Conservation (phyloP, 108 stramenopile genomes). For the Heterococcus sp. region DNA sequence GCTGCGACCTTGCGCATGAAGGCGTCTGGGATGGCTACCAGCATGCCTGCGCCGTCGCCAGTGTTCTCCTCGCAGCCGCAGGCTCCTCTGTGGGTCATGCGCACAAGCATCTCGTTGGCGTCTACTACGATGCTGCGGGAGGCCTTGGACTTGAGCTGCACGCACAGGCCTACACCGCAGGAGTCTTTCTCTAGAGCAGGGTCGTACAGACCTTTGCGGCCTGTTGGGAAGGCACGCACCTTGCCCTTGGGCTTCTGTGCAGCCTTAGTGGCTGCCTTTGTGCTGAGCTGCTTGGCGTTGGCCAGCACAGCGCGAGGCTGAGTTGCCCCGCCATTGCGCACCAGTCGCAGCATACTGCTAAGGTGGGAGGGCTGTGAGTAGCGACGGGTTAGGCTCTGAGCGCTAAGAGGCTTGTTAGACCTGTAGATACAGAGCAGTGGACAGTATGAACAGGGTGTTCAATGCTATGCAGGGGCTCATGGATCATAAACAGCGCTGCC, state of each 20-base stretch:
- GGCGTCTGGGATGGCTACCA: constrained; percentile 91
- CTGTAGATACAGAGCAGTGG: too few relatives aligned
- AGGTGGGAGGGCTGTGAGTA: too few relatives aligned
- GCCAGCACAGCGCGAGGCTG: too few relatives aligned
- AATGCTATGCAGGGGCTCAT: too few relatives aligned
- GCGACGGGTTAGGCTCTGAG: too few relatives aligned
- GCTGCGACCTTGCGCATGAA: constrained; percentile 88
- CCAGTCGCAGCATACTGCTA: too few relatives aligned
- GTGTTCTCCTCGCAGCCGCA: constrained; percentile 65
- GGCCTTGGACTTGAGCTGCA: constrained; percentile 60
- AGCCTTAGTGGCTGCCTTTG: too few relatives aligned
- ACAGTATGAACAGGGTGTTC: too few relatives aligned
- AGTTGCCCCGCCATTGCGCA: too few relatives aligned
- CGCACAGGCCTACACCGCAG: constrained; percentile 95
- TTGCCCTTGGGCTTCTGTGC: constrained; percentile 4
- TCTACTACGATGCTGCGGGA: constrained; percentile 83
- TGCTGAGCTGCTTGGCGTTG: too few relatives aligned
- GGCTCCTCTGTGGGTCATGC: constrained; percentile 89
- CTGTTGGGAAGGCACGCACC: constrained; percentile 4
- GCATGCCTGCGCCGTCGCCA: constrained; percentile 78
- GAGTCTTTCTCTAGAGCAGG: constrained; percentile 81
- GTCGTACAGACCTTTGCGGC: constrained; percentile 54
- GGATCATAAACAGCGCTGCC: too few relatives aligned
- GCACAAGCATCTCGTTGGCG: constrained; percentile 95
- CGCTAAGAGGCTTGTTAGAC: too few relatives aligned